Conservation (phyloP, 441 rosid genomes). For the Erodium chrysanthum region DNA sequence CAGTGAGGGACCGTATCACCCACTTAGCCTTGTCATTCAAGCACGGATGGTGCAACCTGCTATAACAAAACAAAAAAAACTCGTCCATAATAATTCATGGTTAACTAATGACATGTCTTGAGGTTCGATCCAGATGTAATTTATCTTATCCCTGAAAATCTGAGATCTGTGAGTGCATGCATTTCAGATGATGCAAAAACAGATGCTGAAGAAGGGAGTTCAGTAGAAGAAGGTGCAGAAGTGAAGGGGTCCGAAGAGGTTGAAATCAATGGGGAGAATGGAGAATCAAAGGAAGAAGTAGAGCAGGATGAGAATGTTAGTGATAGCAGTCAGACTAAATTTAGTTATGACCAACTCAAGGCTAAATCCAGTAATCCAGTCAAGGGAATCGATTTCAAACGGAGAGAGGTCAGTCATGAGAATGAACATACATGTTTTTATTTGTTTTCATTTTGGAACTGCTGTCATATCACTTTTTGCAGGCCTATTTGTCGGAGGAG, state of each 20-base stretch:
- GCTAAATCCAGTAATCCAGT: conserved; percentile 75
- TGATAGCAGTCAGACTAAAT: conserved; percentile 34
- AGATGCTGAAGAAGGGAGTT: conserved; percentile 32
- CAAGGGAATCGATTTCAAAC: conserved; percentile 51
- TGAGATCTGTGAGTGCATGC: conserved; percentile 16
- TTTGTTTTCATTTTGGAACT: neutral
- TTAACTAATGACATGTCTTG: neutral
- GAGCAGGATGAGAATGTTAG: conserved; percentile 34
- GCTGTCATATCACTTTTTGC: conserved; percentile 17
- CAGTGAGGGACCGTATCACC: too few relatives aligned
- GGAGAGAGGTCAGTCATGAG: conserved; percentile 69
- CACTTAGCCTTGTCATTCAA: neutral
- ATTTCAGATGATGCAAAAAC: conserved; percentile 37
- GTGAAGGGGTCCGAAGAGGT: conserved; percentile 42
- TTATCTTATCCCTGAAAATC: conserved; percentile 4
- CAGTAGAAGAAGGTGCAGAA: conserved; percentile 33
- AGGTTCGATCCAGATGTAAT: neutral
- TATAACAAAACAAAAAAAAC: too few relatives aligned
- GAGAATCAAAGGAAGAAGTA: conserved; percentile 27
- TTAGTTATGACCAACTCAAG: conserved; percentile 78
- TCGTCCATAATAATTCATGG: too few relatives aligned
- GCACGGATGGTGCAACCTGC: neutral
- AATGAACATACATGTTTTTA: too few relatives aligned
- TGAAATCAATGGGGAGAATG: conserved; percentile 37
- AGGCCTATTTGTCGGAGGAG: conserved; percentile 85